Base-by-base conservation (phyloP, 768 basidiomycete genomes). In the Tylopilus intermedius region DNA sequence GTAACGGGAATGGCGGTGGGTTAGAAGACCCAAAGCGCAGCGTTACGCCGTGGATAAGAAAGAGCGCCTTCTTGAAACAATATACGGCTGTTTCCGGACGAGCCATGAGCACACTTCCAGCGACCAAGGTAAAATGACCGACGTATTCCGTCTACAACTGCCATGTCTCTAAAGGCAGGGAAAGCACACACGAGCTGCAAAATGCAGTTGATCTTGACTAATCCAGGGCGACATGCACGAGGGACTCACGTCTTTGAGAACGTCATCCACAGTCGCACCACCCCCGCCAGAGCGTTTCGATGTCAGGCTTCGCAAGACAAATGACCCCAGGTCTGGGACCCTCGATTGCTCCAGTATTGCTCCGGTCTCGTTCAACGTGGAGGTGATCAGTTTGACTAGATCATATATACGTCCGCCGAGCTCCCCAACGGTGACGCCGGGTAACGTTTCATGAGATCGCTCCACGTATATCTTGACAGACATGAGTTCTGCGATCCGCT, bases 31-130 rank as follows among this genome's bases (percentile, higher is more conserved):
- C 78, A 71, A 93, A 93, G 42, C 88, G 83, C 41, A 84, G 66
- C 24, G 68, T 71, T 47, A 94, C 70, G 24, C 82, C 83, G 56
- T 89, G 81, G 47, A 92, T 73, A 47, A 94, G 78, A 68, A 91
- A 90, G 30, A 95, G 73, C 2, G 88, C 90, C 64, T 94, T 95
- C 70, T 92, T 93, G 78, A 92, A 90, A 63, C 89, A 82, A 70
- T 90, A 94, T 22, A 92, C 76, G n/a, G 81, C 89, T 91, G 33
- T 51, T 40, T 42, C 35, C 47, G 43, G 22, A 40, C 22, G 30
- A 46, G 24, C 14, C 35, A 29, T 44, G 45, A 4, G 51, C 21
- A 13, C 22, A 56, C 43, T 40, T 45, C 22, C 38, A 27, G 21
- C n/a, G 35, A 46, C 40, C 37, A 51, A 48, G 35, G 53, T 60